phyloP scores from a whole-genome alignment of 2,329 filamentous ascomycete species.

The Hypoxylon sp. region DNA sequence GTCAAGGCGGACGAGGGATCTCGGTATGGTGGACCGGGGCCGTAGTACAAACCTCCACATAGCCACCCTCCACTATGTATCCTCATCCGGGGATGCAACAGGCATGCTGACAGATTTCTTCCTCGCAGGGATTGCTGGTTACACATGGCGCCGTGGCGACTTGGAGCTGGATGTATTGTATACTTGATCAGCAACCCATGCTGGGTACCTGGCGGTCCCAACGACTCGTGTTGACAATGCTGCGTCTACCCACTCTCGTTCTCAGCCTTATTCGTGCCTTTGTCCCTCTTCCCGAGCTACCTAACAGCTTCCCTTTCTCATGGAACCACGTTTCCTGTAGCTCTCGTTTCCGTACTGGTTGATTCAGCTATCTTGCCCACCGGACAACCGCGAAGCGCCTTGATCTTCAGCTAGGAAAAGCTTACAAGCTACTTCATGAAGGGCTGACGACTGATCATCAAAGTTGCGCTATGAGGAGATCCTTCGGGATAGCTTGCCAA shows the following conservation, averaged over 20 bases:
- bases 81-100: slow-evolving; percentile 39
- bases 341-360: slow-evolving; percentile 26
- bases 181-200: slow-evolving; percentile 36
- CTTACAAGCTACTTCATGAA: slow-evolving; percentile 17
- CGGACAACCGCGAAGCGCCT: slow-evolving; percentile 21
- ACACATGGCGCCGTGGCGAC: slow-evolving; percentile 42
- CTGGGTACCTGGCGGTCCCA: slow-evolving; percentile 40
- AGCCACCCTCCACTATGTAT: slow-evolving; percentile 40
- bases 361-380: slow-evolving; percentile 25
- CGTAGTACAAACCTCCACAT: slow-evolving; percentile 30
- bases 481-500: slow-evolving; percentile 26
- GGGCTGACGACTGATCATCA: slow-evolving; percentile 26
- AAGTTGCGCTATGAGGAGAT: slow-evolving; percentile 24
- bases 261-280: slow-evolving; percentile 43
- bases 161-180: slow-evolving; percentile 41
- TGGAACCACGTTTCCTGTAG: slow-evolving; percentile 24
- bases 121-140: slow-evolving; percentile 45
- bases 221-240: slow-evolving; percentile 40
- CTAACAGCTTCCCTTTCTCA: slow-evolving; percentile 27
- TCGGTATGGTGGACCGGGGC: slow-evolving; percentile 35
- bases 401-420: slow-evolving; percentile 20
- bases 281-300: slow-evolving; percentile 33
- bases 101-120: slow-evolving; percentile 40
- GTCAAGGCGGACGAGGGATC: slow-evolving; percentile 25
- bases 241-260: slow-evolving; percentile 25